phyloP scores from a whole-genome alignment of 1,139 yeast genomes.

The Sugiyamaella xylanicola region DNA sequence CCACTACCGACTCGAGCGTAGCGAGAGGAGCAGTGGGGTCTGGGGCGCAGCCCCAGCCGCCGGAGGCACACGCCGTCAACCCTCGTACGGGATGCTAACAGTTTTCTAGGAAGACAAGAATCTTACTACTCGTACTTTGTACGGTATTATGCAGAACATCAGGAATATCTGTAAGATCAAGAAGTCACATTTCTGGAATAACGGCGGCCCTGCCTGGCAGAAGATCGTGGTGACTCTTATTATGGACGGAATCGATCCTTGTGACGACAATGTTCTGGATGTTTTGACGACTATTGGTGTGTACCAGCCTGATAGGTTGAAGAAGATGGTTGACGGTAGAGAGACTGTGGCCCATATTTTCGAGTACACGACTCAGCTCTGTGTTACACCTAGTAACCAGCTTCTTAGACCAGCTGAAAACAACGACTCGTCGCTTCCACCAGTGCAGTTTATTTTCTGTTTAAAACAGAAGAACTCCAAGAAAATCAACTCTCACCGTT shows the following conservation, averaged over 20 bases:
- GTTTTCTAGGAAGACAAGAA: conserved; percentile 72
- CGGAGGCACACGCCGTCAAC: too few species aligned
- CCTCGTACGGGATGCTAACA: too few species aligned
- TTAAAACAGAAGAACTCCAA: conserved; percentile 86
- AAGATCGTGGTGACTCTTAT: conserved; percentile 87
- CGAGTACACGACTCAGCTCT: conserved; percentile 74
- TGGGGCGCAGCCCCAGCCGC: too few species aligned
- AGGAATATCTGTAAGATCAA: conserved; percentile 76
- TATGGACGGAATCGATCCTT: conserved; percentile 93
- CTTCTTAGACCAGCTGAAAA: conserved; percentile 58
- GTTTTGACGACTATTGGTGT: conserved; percentile 89
- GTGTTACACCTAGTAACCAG: conserved; percentile 55
- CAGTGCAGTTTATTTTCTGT: conserved; percentile 89
- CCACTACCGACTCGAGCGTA: too few species aligned
- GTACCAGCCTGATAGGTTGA: conserved; percentile 92
- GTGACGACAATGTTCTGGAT: conserved; percentile 80
- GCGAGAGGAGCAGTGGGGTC: too few species aligned
- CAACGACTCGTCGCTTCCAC: conserved; percentile 58
- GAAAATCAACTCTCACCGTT: conserved; percentile 92
- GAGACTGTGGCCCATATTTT: conserved; percentile 90
- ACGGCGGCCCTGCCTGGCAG: conserved; percentile 94
- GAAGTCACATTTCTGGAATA: conserved; percentile 54
- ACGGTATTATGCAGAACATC: conserved; percentile 90
- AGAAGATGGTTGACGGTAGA: conserved; percentile 83
- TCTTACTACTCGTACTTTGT: conserved; percentile 85